Percentiles rank a stretch among this genome's conserved stretches.
phyloP scores from a whole-genome alignment of 2,329 filamentous ascomycete species.

The Microsporum ferrugineum region DNA sequence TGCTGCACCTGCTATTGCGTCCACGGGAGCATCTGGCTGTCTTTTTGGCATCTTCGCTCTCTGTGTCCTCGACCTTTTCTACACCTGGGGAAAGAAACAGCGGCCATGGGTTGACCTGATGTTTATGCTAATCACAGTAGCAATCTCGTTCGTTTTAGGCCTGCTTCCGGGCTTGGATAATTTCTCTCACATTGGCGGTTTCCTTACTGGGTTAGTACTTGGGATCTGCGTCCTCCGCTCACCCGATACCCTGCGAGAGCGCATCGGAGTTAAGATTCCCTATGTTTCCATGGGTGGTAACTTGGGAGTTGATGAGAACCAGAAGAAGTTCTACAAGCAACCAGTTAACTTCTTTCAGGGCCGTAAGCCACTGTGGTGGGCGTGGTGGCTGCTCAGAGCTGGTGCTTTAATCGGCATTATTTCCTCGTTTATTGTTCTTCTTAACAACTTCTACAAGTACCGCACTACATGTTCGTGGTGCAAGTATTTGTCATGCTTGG shows the following conservation, averaged over 20 bases:
- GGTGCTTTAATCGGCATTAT: slow-evolving; percentile 69
- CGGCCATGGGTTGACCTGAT: slow-evolving; percentile 73
- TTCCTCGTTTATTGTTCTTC: slow-evolving; percentile 70
- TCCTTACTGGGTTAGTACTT: slow-evolving; percentile 78
- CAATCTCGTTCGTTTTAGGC: slow-evolving; percentile 84
- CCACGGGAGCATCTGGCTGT: slow-evolving; percentile 77
- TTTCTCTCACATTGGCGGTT: slow-evolving; percentile 93
- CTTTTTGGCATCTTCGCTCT: slow-evolving; percentile 89
- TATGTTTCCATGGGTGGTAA: slow-evolving; percentile 57
- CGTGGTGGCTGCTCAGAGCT: slow-evolving; percentile 81
- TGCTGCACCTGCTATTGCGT: slow-evolving; percentile 67
- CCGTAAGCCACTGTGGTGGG: slow-evolving; percentile 90
- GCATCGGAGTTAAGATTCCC: slow-evolving; percentile 58
- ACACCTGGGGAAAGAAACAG: slow-evolving; percentile 73
- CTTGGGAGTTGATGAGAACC: slow-evolving; percentile 31
- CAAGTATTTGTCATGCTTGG: slow-evolving; percentile 86
- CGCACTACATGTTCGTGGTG: slow-evolving; percentile 74
- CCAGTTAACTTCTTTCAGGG: slow-evolving; percentile 53
- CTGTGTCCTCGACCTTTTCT: slow-evolving; percentile 76
- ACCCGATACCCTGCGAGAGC: slow-evolving; percentile 63
- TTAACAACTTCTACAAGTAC: slow-evolving; percentile 84
- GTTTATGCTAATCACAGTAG: slow-evolving; percentile 73
- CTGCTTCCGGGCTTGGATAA: slow-evolving; percentile 90
- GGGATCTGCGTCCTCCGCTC: slow-evolving; percentile 83
- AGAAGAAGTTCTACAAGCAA: slow-evolving; percentile 48